Base-by-base conservation (phyloP, 768 basidiomycete genomes). In the Rhizopogon vinicolor region DNA sequence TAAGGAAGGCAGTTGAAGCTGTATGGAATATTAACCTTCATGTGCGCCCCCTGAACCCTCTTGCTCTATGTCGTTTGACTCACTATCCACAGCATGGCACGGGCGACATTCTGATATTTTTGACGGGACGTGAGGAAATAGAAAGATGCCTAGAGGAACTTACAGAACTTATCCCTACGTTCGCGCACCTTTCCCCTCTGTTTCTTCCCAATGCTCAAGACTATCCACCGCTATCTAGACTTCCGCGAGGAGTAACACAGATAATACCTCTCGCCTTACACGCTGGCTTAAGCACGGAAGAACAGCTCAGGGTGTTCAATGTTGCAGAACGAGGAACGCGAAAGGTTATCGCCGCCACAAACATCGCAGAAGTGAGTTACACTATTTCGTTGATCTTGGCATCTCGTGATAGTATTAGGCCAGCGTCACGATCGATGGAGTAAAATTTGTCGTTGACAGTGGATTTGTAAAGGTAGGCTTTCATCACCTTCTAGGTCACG, bases 81-180 rank as follows among this genome's bases (percentile, higher is more conserved):
- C 19, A 45, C 19, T 39, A 50, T 33, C 35, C 46, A 52, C 63
- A 96, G 92, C 86, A 89, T 75, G 84, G 80, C 7, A 69, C 80
- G 7, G 97, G 97, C 1, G 97, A 99, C 72, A 83, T 99, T 44
- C 79, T 99, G 22, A 84, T 98, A 0, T 99, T 99, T 66, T 68
- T 99, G 53, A 96, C 97, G 0, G 97, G 97, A 7, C 77, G 96
- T 35, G 97, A 99, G 68, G 97, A 99, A 65, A 99, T 99, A 46
- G 94, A 98, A 41, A 78, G 84, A 42, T 94, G 90, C 57, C 68
- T 95, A 18, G 88, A 95, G 58, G 84, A 84, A 54, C 72, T 98
- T 10, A 73, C 87, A 1, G 93, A 97, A 62, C 77, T 91, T 55
- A 64, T 92, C 25, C 85, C 88, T 51, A 83, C 81, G 93, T 89